phyloP scores from a whole-genome alignment of 805 yeast genomes.

The Candida golubevii region DNA sequence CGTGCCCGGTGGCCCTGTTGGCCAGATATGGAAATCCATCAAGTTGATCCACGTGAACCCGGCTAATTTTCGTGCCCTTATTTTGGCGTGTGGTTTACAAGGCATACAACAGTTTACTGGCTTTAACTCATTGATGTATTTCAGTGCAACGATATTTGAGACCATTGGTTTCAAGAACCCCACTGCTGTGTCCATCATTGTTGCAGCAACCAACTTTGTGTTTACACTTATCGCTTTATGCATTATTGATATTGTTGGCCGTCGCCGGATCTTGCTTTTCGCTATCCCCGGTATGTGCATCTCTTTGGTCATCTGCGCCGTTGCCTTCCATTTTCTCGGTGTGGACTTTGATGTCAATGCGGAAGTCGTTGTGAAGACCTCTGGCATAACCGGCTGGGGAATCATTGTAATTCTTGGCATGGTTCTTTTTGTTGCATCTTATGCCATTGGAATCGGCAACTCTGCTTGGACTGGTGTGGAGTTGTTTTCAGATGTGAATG shows the following conservation, averaged over 20 bases:
- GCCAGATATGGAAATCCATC: slow-evolving; percentile 56
- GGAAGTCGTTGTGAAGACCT: slow-evolving; percentile 33
- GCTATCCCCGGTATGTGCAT: slow-evolving; percentile 85
- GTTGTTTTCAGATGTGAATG: slow-evolving; percentile 82
- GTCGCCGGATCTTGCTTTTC: slow-evolving; percentile 72
- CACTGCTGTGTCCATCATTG: slow-evolving; percentile 90
- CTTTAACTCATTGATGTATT: slow-evolving; percentile 94
- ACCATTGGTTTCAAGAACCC: slow-evolving; percentile 85
- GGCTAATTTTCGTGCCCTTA: slow-evolving; percentile 82
- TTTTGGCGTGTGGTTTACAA: slow-evolving; percentile 89
- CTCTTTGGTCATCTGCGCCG: slow-evolving; percentile 74
- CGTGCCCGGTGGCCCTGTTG: slow-evolving; percentile 41
- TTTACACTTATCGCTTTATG: slow-evolving; percentile 83
- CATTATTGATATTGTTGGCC: slow-evolving; percentile 82
- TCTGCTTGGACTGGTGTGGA: slow-evolving; percentile 99
- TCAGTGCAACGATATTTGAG: slow-evolving; percentile 87
- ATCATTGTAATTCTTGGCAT: slow-evolving; percentile 78
- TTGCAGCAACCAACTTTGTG: slow-evolving; percentile 91
- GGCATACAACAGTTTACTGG: slow-evolving; percentile 97
- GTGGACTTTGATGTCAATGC: slow-evolving; percentile 50
- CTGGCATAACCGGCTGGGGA: slow-evolving; percentile 78
- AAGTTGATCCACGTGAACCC: slow-evolving; percentile 62
- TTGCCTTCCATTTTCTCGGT: slow-evolving; percentile 85
- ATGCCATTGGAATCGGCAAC: slow-evolving; percentile 94
- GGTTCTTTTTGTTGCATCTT: slow-evolving; percentile 83